Evolutionary conservation across 345 rosid species (phyloP), one percentile per base, ranked within the genome.

Genomic region (Populus ilicifolia): DNA sequence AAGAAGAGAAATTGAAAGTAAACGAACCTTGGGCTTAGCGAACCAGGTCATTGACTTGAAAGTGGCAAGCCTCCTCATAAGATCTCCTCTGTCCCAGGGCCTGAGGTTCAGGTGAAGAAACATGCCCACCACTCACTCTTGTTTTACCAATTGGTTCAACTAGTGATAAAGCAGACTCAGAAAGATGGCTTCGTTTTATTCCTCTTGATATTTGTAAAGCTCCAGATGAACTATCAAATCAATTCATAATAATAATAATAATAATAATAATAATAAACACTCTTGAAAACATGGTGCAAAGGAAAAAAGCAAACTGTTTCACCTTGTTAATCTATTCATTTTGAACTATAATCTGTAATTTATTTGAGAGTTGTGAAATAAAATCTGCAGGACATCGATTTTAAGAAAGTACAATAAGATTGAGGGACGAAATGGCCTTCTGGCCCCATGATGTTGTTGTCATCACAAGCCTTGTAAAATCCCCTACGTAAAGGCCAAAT

Each of bases 11-110:
- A 59, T 36, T 17, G 5, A 23, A 56, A 67, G n/a, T 33, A 67
- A 18, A 33, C 36, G 54, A 69, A 93, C 99, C 97, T 91, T 86
- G 67, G 97, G 98, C 75, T 92, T 93, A 38, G 97, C 97, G 65
- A 96, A 92, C 96, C 99, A 96, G 23, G 94, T 91, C 99, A 96
- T 96, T 71, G 99, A 93, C 88, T 93, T 96, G 79, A 90, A 96
- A 36, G 96, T 90, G 52, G 97, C 87, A 17, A 89, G 76, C 81
- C 99, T 89, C 86, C 87, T 89, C 92, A 96, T 85, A 79, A 96
- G 90, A 75, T 96, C 99, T 12, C 93, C 91, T 48, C 99, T 86
- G 76, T 92, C 93, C 98, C 99, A 96, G 0, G 98, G 99, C 80
- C 93, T 85, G 94, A 79, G 91, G 80, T 67, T 83, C 83, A n/a